phyloP scores from a whole-genome alignment of 805 yeast genomes.

The Starmerella vaccinii region DNA sequence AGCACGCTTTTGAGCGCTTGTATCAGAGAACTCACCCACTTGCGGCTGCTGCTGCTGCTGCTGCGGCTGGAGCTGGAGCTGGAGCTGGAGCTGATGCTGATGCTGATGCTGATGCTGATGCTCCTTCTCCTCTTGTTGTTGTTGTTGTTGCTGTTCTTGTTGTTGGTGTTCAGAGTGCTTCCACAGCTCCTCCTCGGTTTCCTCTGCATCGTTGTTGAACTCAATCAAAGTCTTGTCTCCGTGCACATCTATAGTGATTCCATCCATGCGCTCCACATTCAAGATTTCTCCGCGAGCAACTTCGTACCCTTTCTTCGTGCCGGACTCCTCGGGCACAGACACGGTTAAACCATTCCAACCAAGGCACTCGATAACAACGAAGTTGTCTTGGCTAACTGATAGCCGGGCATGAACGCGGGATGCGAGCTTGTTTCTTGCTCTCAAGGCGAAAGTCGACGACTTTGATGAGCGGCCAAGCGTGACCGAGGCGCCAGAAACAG shows the following conservation, averaged over 20 bases:
- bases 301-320: constrained; percentile 41
- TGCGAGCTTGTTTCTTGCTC: constrained; percentile 43
- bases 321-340: constrained; percentile 48
- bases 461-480: constrained; percentile 61
- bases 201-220: constrained; percentile 38
- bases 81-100: no score
- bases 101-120: no score
- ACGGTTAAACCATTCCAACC: constrained; percentile 77
- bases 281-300: constrained; percentile 56
- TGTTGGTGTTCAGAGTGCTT: constrained; percentile 4
- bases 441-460: constrained; percentile 42
- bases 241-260: constrained; percentile 58
- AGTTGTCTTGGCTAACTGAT: constrained; percentile 36
- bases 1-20: neutral
- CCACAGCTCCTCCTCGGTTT: constrained; percentile 32
- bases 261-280: constrained; percentile 51
- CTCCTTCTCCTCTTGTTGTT: no score
- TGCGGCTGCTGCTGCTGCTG: no score
- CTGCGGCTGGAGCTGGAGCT: no score
- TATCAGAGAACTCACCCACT: neutral
- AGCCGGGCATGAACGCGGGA: constrained; percentile 58
- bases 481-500: constrained; percentile 27
- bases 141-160: neutral
- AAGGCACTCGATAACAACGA: constrained; percentile 51
- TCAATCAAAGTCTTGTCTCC: constrained; percentile 50